phyloP scores from a whole-genome alignment of 345 rosid genomes.

The Syzygium jambos region DNA sequence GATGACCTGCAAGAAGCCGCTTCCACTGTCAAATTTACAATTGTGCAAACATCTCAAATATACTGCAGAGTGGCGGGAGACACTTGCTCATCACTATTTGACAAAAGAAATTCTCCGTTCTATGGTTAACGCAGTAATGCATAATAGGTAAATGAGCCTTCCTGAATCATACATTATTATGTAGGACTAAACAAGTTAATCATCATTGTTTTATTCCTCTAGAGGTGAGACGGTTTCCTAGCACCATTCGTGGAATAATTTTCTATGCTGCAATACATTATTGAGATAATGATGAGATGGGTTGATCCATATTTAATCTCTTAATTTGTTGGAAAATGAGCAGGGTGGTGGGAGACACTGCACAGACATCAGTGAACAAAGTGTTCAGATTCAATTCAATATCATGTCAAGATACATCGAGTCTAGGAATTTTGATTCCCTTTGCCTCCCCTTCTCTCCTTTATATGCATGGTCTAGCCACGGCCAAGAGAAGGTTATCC shows the following conservation, averaged over 20 bases:
- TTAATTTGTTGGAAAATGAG: background rate
- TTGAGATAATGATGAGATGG: background rate
- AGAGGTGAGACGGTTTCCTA: background rate
- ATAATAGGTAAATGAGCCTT: background rate
- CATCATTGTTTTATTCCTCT: background rate
- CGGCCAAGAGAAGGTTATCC: background rate
- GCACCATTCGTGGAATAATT: background rate
- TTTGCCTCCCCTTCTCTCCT: background rate
- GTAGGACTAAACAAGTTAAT: background rate
- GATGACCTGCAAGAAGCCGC: slow-evolving; percentile 30
- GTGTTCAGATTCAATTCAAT: background rate
- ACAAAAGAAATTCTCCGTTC: background rate
- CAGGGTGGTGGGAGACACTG: background rate
- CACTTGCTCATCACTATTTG: background rate
- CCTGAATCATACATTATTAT: background rate
- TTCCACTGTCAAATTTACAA: background rate
- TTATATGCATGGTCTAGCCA: background rate
- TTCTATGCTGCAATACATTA: background rate
- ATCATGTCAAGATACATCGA: background rate
- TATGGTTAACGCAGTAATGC: background rate
- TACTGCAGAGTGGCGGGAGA: background rate
- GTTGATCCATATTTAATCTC: background rate
- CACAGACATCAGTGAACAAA: background rate
- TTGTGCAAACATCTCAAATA: background rate
- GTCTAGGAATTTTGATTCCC: background rate